Base-by-base conservation (phyloP, 176 grass and related monocot species). In the Calamus simplicifolius region DNA sequence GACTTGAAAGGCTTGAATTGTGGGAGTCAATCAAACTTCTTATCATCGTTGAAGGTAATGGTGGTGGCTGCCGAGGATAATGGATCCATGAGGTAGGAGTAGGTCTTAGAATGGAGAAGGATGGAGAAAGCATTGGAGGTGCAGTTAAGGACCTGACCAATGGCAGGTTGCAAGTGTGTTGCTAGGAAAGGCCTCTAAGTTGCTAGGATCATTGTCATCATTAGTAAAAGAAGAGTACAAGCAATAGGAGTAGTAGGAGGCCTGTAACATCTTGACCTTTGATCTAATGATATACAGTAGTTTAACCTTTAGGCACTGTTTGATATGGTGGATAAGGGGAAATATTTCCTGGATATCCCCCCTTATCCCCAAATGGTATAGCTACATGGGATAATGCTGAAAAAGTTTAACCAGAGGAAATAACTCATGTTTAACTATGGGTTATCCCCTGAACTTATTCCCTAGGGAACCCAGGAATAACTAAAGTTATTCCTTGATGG, bases 51-150 rank as follows among this genome's bases (percentile, higher is more conserved):
- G 1, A 4, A 13, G n/a, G 23, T 10, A n/a, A 43, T 58, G 13
- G 21, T 48, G 26, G 19, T 27, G 16, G 16, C 21, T 71, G 56
- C 21, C 67, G 63, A 75, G 43, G 87, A 81, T 21, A 72, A 60
- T 8, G 87, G 77, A 5, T 97, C 92, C 78, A 97, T 77, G 0
- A 97, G 58, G 23, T 87, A 57, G 7, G 92, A 97, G 0, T 75
- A 71, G 62, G 92, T 91, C 69, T 73, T 91, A 72, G 67, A 50
- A 5, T 81, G 68, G 30, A 77, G 73, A 62, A 91, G 6, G 51
- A 69, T 38, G 62, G 57, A 52, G 27, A 6, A 71, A 10, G 87
- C 83, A n/a, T 75, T 73, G 4, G 92, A 88, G 51, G 84, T 97
- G 75, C 87, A 97, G 27, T 65, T 74, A 13, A 88, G 4, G 16